Evolutionary conservation across 139 green algal genomes (phyloP), one percentile per base, ranked within the genome.

Genomic region (Picochlorum costavermella): DNA sequence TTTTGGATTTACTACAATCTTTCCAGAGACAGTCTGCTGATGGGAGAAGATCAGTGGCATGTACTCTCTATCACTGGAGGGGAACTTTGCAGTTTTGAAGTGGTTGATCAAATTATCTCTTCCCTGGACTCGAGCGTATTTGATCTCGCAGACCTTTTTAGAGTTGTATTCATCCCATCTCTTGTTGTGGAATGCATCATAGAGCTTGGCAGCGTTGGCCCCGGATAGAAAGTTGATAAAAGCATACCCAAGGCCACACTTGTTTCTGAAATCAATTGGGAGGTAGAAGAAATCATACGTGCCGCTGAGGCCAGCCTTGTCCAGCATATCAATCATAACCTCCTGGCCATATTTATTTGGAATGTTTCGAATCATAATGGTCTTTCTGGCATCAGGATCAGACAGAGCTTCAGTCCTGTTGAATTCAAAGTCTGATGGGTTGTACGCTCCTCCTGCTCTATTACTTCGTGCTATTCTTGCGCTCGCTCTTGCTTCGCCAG

Each of bases 221-320:
- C 45, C 40, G 10, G 28, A 48, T 26, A 70, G 46, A 66, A 90
- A 86, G 60, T 92, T 92, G 31, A 90, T 60, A 62, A 90, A 90
- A 13, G 78, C 83, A 44, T 91, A 90, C 3, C 82, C 83, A 33
- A 90, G 65, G 67, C 88, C 88, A 76, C 83, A 90, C 16, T 59
- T 57, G 71, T 90, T 91, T 68, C 84, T 79, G 68, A 88, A 90
- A 72, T 90, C 83, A 25, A 91, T 88, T 49, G 83, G 83, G 10
- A 90, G 71, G 67, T 90, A 90, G 31, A 89, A 85, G 50, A 89
- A 89, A 61, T 89, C 83, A 43, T 86, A 88, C 40, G 50, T 50
- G 36, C 65, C 77, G 36, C 61, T 79, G 58, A 68, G 14, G 2
- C 45, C 45, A 58, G 43, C 33, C 33, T 69, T 61, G 25, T 83